These are phyloP conservation scores for Antrodiella citrinella DNA, from an alignment of 768 basidiomycete species.

Conservation along the genomic window DNA sequence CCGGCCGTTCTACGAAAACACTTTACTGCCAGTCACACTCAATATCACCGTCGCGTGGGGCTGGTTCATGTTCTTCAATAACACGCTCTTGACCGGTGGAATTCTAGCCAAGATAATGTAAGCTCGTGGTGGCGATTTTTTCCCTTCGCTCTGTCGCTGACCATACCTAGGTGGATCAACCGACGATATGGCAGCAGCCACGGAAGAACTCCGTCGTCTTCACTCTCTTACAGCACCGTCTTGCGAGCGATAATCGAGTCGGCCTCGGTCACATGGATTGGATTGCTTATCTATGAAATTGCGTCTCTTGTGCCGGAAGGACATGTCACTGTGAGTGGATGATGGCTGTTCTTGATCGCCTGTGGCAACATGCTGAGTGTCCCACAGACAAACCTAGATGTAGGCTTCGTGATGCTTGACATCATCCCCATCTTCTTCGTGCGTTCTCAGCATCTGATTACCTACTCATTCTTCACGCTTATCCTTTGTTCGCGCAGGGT, in stretches of 20 bases:
- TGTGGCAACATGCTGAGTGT: not conserved
- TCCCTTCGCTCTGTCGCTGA: too few relatives aligned
- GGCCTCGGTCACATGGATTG: conserved; percentile 19
- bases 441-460: not conserved
- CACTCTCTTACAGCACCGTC: not conserved
- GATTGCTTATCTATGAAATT: conserved; percentile 17
- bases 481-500: conserved; percentile 8
- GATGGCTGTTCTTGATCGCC: not conserved
- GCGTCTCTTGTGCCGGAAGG: conserved; percentile 14
- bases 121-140: not conserved
- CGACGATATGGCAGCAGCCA: not conserved
- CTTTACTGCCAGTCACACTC: conserved; percentile 10
- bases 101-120: conserved; percentile 18
- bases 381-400: conserved; percentile 10
- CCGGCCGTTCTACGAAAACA: conserved; percentile 9
- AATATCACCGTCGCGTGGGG: conserved; percentile 20
- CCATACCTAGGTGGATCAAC: not conserved
- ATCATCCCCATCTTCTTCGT: conserved; percentile 18
- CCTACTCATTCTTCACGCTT: not conserved
- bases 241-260: conserved; percentile 17
- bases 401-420: conserved; percentile 15
- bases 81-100: conserved; percentile 15
- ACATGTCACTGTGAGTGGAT: conserved; percentile 9
- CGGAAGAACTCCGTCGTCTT: not conserved
- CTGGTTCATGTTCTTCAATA: conserved; percentile 17